Percentiles rank a stretch among this genome's conserved stretches.
Conservation (phyloP, 2,329 filamentous ascomycete genomes). For the Exophiala xenobiotica region DNA sequence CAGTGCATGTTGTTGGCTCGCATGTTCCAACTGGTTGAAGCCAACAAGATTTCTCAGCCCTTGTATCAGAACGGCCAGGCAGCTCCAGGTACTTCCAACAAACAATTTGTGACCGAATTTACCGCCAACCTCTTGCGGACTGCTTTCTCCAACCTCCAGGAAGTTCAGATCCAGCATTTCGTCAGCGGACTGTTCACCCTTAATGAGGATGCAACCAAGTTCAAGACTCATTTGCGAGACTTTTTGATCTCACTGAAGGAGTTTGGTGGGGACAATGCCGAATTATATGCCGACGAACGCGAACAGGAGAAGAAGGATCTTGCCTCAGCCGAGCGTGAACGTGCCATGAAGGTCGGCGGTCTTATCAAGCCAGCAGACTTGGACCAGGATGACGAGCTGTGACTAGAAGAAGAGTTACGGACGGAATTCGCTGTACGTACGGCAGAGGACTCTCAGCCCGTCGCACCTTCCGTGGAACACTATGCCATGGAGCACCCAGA, state of each 20-base stretch:
- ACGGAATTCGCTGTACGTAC: constrained; percentile 31
- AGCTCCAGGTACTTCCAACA: constrained; percentile 78
- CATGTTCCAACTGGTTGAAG: constrained; percentile 93
- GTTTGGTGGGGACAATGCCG: constrained; percentile 91
- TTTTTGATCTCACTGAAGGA: constrained; percentile 98
- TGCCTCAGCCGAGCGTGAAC: constrained; percentile 84
- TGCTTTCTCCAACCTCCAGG: constrained; percentile 89
- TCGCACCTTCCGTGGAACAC: constrained; percentile 28
- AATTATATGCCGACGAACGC: constrained; percentile 90
- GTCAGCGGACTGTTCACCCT: constrained; percentile 84
- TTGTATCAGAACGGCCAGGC: constrained; percentile 86
- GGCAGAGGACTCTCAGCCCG: constrained; percentile 4
- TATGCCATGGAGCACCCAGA: constrained; percentile 25
- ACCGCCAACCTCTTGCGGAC: constrained; percentile 80
- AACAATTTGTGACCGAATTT: constrained; percentile 85
- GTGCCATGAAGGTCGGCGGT: constrained; percentile 91
- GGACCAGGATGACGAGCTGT: constrained; percentile 76
- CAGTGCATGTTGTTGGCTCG: constrained; percentile 90
- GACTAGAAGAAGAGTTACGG: constrained; percentile 71
- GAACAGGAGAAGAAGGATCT: constrained; percentile 86
- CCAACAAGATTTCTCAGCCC: constrained; percentile 86
- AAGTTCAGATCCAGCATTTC: constrained; percentile 85
- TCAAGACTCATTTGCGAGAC: constrained; percentile 93
- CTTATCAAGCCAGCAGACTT: constrained; percentile 96
- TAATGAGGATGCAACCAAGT: constrained; percentile 87